Percentiles rank a stretch among this genome's conserved stretches.
Conservation (phyloP, 331 rosid genomes). For the Pyracantha coccinea region DNA sequence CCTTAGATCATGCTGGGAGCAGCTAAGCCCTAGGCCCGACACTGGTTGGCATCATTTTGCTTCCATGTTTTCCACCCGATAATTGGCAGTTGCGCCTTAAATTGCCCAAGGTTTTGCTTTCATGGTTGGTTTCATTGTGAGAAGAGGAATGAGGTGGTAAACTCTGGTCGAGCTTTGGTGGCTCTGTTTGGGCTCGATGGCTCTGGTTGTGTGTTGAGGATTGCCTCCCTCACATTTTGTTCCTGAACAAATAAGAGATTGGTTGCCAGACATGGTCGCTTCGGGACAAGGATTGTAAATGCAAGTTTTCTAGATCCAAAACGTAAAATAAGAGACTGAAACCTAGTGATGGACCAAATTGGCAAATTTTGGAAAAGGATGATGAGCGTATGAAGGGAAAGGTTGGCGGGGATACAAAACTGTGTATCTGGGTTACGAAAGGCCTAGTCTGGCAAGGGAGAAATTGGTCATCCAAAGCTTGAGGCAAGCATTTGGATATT, state of each 20-base stretch:
- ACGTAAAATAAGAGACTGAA: not conserved
- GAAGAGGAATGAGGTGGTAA: not conserved
- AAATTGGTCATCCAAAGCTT: not conserved
- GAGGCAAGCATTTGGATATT: not conserved
- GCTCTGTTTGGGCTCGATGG: not conserved
- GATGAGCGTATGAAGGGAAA: not conserved
- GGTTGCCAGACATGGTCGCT: not conserved
- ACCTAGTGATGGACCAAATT: not conserved
- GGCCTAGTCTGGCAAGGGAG: not conserved
- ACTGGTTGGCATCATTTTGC: conserved; percentile 6
- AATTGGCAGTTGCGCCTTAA: not conserved
- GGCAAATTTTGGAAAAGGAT: not conserved
- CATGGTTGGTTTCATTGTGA: not conserved
- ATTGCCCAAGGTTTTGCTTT: not conserved
- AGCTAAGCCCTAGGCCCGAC: conserved; percentile 5
- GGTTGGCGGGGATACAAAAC: not conserved
- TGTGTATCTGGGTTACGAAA: not conserved
- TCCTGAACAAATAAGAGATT: not conserved
- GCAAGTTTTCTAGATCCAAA: not conserved
- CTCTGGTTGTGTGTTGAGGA: not conserved
- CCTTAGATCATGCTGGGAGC: conserved; percentile 16
- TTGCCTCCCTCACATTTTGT: not conserved
- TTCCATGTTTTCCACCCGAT: not conserved
- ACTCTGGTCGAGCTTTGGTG: not conserved
- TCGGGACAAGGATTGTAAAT: not conserved